Conservation (phyloP, 1,139 yeast genomes). For the Hyphopichia burtonii region DNA sequence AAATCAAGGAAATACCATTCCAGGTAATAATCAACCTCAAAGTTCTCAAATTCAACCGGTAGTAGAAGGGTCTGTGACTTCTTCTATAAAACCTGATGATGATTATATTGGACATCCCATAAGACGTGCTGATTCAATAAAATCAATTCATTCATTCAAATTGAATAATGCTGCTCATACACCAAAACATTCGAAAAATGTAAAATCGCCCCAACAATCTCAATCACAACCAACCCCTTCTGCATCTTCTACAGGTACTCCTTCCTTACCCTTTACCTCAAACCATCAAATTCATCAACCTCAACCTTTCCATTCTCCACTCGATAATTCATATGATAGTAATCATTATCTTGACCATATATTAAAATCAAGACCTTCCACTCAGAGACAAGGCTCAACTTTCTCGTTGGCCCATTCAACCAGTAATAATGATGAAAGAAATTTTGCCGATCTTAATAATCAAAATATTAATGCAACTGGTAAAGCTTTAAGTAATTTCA, state of each 20-base stretch:
- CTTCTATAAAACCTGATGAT: neutral
- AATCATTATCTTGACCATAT: slow-evolving; percentile 17
- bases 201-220: neutral
- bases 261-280: neutral
- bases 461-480: neutral
- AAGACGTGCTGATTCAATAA: slow-evolving; percentile 8
- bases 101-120: neutral
- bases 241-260: neutral
- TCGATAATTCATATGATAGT: slow-evolving; percentile 22
- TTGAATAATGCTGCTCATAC: slow-evolving; percentile 1
- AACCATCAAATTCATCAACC: slow-evolving; percentile 1
- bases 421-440: slow-evolving; percentile 2
- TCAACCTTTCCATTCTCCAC: slow-evolving; percentile 6
- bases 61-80: neutral
- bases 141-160: slow-evolving; percentile 14
- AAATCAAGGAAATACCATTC: too few species aligned
- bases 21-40: neutral
- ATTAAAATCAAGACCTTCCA: slow-evolving; percentile 1
- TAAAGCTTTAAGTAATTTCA: slow-evolving; percentile 1
- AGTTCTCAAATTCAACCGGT: neutral
- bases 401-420: slow-evolving; percentile 1
- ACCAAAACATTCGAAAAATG: neutral
- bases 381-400: slow-evolving; percentile 3
- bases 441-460: neutral
- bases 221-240: neutral